Conservation (phyloP, 805 yeast genomes). For the Wickerhamomyces subpelliculosus region DNA sequence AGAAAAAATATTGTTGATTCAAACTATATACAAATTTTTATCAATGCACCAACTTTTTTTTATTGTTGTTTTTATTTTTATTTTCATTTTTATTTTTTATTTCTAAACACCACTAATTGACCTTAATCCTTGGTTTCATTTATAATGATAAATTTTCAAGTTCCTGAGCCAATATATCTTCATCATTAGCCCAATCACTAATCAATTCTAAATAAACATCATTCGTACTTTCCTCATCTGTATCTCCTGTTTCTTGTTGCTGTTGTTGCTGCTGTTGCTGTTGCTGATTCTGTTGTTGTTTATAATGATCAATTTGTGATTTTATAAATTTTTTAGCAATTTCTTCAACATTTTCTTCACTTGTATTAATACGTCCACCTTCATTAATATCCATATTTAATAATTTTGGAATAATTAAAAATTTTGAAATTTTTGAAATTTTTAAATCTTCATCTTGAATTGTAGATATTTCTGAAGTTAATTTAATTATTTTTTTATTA, state of each 20-base stretch:
- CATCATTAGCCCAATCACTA: slow-evolving; percentile 9
- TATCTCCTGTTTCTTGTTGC: too few species aligned
- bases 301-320: background rate
- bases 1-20: too few species aligned
- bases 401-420: slow-evolving; percentile 3
- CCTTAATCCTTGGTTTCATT: too few species aligned
- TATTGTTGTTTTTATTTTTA: too few species aligned
- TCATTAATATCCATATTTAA: background rate
- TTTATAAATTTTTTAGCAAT: background rate
- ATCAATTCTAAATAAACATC: slow-evolving; percentile 11
- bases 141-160: background rate
- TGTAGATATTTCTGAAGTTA: background rate
- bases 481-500: background rate
- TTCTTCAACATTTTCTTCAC: background rate
- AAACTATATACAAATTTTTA: too few species aligned
- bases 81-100: too few species aligned
- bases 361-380: too few species aligned
- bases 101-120: too few species aligned
- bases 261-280: too few species aligned
- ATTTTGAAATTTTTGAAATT: slow-evolving; percentile 1
- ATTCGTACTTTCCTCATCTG: background rate
- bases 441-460: background rate
- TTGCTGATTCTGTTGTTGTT: background rate
- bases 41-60: too few species aligned
- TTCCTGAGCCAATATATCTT: background rate